Base-by-base conservation (phyloP, 345 rosid species). In the Rhodomyrtus tomentosa region DNA sequence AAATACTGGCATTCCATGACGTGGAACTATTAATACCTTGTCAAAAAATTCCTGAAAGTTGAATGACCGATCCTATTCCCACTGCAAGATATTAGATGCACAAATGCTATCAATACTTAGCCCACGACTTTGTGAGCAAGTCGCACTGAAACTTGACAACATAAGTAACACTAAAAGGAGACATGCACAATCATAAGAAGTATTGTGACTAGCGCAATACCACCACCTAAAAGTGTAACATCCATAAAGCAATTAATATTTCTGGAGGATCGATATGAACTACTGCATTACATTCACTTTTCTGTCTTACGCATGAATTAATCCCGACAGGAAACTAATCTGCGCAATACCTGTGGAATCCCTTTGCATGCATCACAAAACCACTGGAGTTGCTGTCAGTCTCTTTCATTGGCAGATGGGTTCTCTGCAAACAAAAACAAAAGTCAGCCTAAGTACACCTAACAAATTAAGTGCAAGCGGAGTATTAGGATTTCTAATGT, bases 301-400 rank as follows among this genome's bases (percentile, higher is more conserved):
- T 68, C 45, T 18, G 24, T 62, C 8, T 29, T 48, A 40, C 62
- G 45, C 54, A 48, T 56, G 52, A 83, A 3, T n/a, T 45, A 15
- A 83, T 83, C 29, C 40, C 80, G 49, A 55, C 14, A 76, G 14
- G 56, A 38, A 81, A 81, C 76, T 68, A 82, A 50, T 42, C 81
- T 22, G 80, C 56, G 22, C n/a, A 21, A 54, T 92, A 95, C 99
- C 98, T 90, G 98, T 38, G 98, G 91, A 84, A 95, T 95, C 88
- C 99, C 99, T 90, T 95, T 95, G 94, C 99, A 98, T 50, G 98
- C 96, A 90, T 98, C 92, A 85, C 95, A 96, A 87, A 98, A 98
- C 93, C 90, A 89, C 89, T 93, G 91, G 56, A 98, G 93, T 87
- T 96, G 98, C 87, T 92, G 93, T 72, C 84, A 89, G 87, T 95